Base-by-base conservation (phyloP, 2,329 filamentous ascomycete genomes). In the Cordyceps tenuipes region DNA sequence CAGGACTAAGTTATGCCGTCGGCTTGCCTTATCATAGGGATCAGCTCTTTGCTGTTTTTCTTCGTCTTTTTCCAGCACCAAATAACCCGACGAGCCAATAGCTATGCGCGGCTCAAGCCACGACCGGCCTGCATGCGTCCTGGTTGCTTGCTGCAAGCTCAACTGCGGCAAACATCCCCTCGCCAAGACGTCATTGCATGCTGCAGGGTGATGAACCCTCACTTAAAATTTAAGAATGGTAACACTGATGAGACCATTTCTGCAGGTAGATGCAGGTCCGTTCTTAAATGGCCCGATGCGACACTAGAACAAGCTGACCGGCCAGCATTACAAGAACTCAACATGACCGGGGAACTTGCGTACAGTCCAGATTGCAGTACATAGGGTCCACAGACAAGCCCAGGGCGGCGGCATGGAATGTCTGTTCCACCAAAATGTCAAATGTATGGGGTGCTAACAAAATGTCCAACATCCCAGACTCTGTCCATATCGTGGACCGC, bases 261-360 rank as follows among this genome's bases (percentile, higher is more conserved):
- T 58, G 56, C 56, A 50, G 46, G 47, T 12, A 23, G 41, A 56
- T 51, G 47, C 56, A 58, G 48, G 56, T 34, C 47, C 56, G 34
- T 39, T n/a, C 19, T 51, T 43, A 34, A 48, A 13, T 57, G 44
- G 44, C 34, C 44, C 54, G 54, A 49, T 46, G 48, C 29, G 21
- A 31, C 21, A 21, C 31, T 34, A 29, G 21, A 41, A 57, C 36
- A 26, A 44, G 19, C 54, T 48, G 44, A 49, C 54, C 44, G 44
- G 46, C 31, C 15, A 57, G 54, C 34, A 41, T 57, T n/a, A 21
- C 54, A 49, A 31, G 31, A 43, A 49, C 43, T 31, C 29, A 39
- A 39, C 41, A 29, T 57, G 43, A 8, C 34, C 29, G n/a, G 19
- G 17, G 13, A 23, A 29, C 21, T n/a, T 13, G 12, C 7, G 29